Base-by-base conservation (phyloP, 352 stramenopile genomes). In the Pythium chondricola region DNA sequence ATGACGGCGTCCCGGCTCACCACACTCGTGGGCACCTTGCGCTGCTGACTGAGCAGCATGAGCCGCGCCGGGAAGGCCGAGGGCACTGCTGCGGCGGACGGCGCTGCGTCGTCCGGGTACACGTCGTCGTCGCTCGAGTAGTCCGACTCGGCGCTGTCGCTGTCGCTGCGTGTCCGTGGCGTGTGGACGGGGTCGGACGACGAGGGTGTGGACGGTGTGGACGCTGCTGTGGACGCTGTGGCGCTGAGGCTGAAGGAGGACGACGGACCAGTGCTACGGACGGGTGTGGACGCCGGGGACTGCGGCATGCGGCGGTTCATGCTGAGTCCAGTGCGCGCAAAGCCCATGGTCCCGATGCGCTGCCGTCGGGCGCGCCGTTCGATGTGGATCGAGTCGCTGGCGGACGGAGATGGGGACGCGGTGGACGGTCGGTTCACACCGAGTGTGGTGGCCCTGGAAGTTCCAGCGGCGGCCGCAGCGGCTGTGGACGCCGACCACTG, bases 1-100 rank as follows among this genome's bases (percentile, higher is more conserved):
- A 93, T 87, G 40, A 89, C 77, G 9, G 79, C 77, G 38, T 90
- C 82, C 17, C 82, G 77, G 30, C 78, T 88, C 21, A 83, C 82
- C 36, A 82, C 76, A 16, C 45, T 64, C 42, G 85, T 85, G 7
- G 82, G 74, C 56, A 93, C 66, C 37, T 76, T 74, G 48, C 89
- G 87, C 56, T 92, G 81, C 56, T 85, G 76, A 44, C 73, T 81
- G n/a, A 88, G 77, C 43, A 92, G 61, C 44, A 78, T 77, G 29
- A 92, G 56, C 16, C 76, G 70, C 47, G 86, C 67, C 10, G 80
- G 69, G 50, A 92, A 92, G 4, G 81, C 81, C 22, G 77, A 89
- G 4, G 41, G 42, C 16, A 41, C 50, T 14, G 58, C 13, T 5
- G 58, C 53, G 20, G 24, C 48, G 2, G 31, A 18, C 0, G 48